Evolutionary conservation across 768 basidiomycete genomes (phyloP).

Genomic region (Suillus spraguei): DNA sequence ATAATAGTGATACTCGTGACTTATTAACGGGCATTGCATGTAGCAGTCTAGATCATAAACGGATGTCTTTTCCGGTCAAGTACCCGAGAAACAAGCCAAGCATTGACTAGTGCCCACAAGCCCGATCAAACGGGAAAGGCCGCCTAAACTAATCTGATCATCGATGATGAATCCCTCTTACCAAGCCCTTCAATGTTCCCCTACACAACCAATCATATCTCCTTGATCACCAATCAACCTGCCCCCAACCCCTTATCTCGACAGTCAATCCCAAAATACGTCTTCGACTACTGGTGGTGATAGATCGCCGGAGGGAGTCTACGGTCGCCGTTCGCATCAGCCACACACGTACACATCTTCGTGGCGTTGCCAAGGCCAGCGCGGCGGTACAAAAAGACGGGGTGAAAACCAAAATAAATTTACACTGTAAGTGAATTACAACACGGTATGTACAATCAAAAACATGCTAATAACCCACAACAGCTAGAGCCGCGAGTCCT

Average conservation of each 20-base stretch:
- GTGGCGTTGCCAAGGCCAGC: background rate
- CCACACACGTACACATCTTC: background rate
- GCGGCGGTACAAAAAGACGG: background rate
- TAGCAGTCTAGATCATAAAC: no score
- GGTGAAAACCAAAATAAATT: conserved; percentile 3
- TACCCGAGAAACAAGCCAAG: conserved; percentile 6
- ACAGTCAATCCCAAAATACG: background rate
- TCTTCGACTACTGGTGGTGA: background rate
- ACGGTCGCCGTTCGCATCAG: background rate
- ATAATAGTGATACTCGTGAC: no score
- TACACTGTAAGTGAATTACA: conserved; percentile 3
- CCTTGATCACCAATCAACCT: background rate
- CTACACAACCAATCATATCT: background rate
- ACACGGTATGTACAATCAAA: conserved; percentile 9
- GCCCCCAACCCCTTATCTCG: background rate
- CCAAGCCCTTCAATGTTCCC: background rate
- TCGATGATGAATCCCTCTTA: background rate
- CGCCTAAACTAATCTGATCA: background rate
- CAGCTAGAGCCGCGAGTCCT: conserved; percentile 12
- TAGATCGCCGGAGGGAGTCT: background rate
- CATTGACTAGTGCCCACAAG: background rate
- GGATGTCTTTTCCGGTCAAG: background rate
- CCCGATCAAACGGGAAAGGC: background rate
- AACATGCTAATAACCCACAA: conserved; percentile 12
- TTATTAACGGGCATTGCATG: no score